Conservation (phyloP, 768 basidiomycete species). For the Tylopilus rubrobrunneus region DNA sequence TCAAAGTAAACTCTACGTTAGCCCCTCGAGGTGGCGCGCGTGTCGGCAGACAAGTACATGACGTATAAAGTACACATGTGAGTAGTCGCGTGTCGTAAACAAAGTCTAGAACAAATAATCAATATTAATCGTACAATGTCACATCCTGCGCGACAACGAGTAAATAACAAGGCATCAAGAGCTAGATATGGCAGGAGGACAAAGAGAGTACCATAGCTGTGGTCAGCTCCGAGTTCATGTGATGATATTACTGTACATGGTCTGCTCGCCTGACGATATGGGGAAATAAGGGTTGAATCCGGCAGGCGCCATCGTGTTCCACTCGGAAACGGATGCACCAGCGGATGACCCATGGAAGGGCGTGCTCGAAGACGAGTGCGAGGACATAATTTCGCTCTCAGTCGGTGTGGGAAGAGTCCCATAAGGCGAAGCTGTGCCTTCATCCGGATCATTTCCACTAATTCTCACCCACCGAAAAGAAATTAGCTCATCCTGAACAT, state of each 20-base stretch:
- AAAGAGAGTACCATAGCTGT: background rate
- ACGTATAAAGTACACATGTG: slow-evolving; percentile 29
- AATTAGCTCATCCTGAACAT: slow-evolving; percentile 32
- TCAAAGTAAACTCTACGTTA: slow-evolving; percentile 16
- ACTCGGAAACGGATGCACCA: slow-evolving; percentile 54
- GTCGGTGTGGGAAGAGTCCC: slow-evolving; percentile 55
- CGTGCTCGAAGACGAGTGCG: slow-evolving; percentile 42
- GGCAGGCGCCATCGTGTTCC: slow-evolving; percentile 51
- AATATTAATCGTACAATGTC: slow-evolving; percentile 24
- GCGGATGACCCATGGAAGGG: slow-evolving; percentile 40
- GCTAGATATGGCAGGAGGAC: slow-evolving; percentile 4
- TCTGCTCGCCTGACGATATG: slow-evolving; percentile 48
- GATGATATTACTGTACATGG: slow-evolving; percentile 56
- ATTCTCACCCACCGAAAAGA: slow-evolving; percentile 26
- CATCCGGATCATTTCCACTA: slow-evolving; percentile 51
- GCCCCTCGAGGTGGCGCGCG: slow-evolving; percentile 8
- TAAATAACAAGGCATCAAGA: slow-evolving; percentile 22
- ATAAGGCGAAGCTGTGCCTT: slow-evolving; percentile 45
- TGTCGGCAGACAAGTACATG: slow-evolving; percentile 27
- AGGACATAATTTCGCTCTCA: slow-evolving; percentile 55
- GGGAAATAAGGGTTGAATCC: slow-evolving; percentile 73
- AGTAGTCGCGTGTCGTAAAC: slow-evolving; percentile 15
- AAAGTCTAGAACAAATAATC: slow-evolving; percentile 27
- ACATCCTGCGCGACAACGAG: slow-evolving; percentile 29
- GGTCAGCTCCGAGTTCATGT: slow-evolving; percentile 33